Percentiles rank a stretch among this genome's conserved stretches.
These are phyloP conservation scores for Mycena galopus DNA, from an alignment of 768 basidiomycete genomes.

Conservation along the genomic window DNA sequence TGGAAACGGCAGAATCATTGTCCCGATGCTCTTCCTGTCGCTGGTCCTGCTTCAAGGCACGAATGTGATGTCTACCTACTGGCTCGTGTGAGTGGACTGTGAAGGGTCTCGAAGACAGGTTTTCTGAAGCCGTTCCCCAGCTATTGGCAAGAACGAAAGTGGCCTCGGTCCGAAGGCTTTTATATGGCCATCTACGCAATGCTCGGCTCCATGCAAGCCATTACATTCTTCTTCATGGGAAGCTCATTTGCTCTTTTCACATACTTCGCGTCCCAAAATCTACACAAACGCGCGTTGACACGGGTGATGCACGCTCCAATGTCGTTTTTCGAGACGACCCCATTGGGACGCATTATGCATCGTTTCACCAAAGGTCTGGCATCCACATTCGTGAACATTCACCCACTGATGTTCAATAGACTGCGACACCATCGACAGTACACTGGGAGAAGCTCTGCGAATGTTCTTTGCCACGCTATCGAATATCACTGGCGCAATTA, in stretches of 20 bases:
- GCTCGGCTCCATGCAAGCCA: constrained; percentile 78
- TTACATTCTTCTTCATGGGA: constrained; percentile 78
- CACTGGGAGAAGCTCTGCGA: constrained; percentile 79
- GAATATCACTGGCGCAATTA: constrained; percentile 73
- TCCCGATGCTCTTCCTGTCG: constrained; percentile 75
- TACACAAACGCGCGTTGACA: constrained; percentile 78
- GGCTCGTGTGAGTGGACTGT: constrained; percentile 65
- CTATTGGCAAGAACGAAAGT: constrained; percentile 87
- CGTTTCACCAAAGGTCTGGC: constrained; percentile 82
- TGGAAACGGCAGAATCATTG: constrained; percentile 72
- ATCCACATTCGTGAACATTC: neutral
- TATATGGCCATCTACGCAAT: constrained; percentile 89
- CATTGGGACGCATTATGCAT: constrained; percentile 90
- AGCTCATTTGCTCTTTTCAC: constrained; percentile 75
- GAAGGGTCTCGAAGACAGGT: too few species aligned
- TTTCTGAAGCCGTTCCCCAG: too few species aligned
- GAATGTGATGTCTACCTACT: constrained; percentile 71
- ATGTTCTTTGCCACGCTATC: constrained; percentile 77
- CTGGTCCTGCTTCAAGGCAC: constrained; percentile 73
- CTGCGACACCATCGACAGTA: constrained; percentile 85
- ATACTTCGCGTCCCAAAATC: constrained; percentile 79
- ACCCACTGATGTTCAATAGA: constrained; percentile 52
- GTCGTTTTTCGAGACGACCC: constrained; percentile 93
- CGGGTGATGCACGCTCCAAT: constrained; percentile 89
- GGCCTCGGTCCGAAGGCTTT: constrained; percentile 71